A percentile compares a stretch with the other conserved stretches of the same genome.
Conservation (phyloP, 495 filamentous ascomycete genomes). For the Penicillium canescens region DNA sequence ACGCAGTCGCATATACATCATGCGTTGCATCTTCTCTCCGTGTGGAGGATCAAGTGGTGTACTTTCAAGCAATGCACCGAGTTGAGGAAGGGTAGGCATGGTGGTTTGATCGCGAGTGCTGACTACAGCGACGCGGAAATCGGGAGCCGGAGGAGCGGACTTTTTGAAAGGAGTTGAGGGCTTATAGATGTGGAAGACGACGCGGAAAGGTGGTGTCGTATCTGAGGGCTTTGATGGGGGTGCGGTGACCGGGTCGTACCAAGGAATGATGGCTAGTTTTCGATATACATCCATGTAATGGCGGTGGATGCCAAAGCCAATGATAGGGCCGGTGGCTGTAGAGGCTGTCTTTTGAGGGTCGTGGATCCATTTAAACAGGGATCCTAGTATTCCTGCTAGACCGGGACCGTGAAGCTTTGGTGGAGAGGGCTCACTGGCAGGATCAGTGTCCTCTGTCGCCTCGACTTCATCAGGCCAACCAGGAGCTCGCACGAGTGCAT, state of each 20-base stretch:
- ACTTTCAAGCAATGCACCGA: slow-evolving; percentile 66
- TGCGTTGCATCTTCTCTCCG: slow-evolving; percentile 47
- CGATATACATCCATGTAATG: slow-evolving; percentile 77
- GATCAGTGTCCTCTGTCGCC: slow-evolving; percentile 3
- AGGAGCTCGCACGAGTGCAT: slow-evolving; percentile 71
- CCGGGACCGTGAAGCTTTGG: slow-evolving; percentile 26
- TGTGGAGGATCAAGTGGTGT: slow-evolving; percentile 64
- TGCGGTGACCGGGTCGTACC: slow-evolving; percentile 58
- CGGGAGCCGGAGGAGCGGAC: slow-evolving; percentile 68
- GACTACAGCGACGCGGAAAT: slow-evolving; percentile 80
- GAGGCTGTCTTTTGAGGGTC: slow-evolving; percentile 26
- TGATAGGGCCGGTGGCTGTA: slow-evolving; percentile 62
- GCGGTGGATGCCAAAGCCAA: slow-evolving; percentile 75
- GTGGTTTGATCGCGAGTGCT: slow-evolving; percentile 65
- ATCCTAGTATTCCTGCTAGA: slow-evolving; percentile 32
- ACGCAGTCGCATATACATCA: slow-evolving; percentile 70
- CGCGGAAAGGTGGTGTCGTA: slow-evolving; percentile 57
- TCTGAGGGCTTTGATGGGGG: slow-evolving; percentile 13
- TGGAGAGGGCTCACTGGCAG: slow-evolving; percentile 1
- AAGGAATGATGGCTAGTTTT: slow-evolving; percentile 72
- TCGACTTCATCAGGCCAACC: slow-evolving; percentile 44
- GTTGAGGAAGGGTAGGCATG: slow-evolving; percentile 71
- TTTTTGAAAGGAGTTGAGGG: slow-evolving; percentile 72
- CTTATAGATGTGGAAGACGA: slow-evolving; percentile 81
- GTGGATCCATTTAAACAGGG: slow-evolving; percentile 37